A percentile compares a stretch with the other conserved stretches of the same genome.
phyloP scores from a whole-genome alignment of 805 yeast species.

The Cyberlindnera euphorbiae region DNA sequence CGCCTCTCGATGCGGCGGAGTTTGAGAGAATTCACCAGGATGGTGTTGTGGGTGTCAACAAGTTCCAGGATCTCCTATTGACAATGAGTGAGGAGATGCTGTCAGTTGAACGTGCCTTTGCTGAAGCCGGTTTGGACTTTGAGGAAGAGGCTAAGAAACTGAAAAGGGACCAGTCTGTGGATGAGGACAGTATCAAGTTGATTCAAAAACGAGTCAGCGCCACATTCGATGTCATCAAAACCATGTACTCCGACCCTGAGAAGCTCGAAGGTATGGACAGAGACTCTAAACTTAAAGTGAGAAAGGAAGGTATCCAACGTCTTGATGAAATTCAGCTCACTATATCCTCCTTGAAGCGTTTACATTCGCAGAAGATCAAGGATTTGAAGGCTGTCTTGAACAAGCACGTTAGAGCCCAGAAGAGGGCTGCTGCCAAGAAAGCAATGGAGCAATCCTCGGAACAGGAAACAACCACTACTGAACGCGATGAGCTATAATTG shows the following conservation, averaged over 20 bases:
- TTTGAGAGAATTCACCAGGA: conserved; percentile 40
- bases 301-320: conserved; percentile 23
- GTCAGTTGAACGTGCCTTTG: conserved; percentile 38
- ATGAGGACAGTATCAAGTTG: conserved; percentile 26
- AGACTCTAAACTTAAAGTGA: conserved; percentile 29
- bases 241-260: conserved; percentile 22
- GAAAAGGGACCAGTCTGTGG: conserved; percentile 24
- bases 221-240: conserved; percentile 27
- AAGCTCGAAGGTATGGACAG: conserved; percentile 19
- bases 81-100: conserved; percentile 42
- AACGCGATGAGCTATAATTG: conserved; percentile 12
- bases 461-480: not conserved
- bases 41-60: conserved; percentile 37
- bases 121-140: conserved; percentile 44
- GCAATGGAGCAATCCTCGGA: conserved; percentile 4
- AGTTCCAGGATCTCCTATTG: conserved; percentile 40
- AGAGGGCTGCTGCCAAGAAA: conserved; percentile 19
- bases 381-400: conserved; percentile 22
- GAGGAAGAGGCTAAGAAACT: conserved; percentile 46
- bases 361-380: conserved; percentile 28
- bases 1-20: conserved; percentile 43
- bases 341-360: conserved; percentile 16
- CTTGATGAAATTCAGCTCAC: conserved; percentile 15
- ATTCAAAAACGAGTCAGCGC: conserved; percentile 24
- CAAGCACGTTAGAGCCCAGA: conserved; percentile 16